Evolutionary conservation across 176 grass and related monocot species (phyloP), one percentile per base, ranked within the genome.

Genomic region (Phoenix roebelenii): DNA sequence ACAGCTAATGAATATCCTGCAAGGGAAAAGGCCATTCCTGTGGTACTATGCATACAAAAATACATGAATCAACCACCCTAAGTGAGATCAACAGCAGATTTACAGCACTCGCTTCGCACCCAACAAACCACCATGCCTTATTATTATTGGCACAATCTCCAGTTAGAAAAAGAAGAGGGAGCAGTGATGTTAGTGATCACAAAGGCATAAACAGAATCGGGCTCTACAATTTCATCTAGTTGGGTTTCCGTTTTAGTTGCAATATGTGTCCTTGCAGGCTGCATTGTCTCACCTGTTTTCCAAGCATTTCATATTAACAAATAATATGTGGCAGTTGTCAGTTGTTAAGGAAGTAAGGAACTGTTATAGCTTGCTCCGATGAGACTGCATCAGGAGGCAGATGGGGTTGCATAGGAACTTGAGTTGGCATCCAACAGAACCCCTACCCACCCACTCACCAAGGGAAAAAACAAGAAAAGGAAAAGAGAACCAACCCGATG

Each of bases 191-290:
- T 60, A 60, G 58, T 19, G 25, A 30, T 60, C 58, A 60, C 35
- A 44, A 44, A 12, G 35, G 35, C 35, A 32, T 26, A 24, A 71
- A 76, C 60, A 83, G 18, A 62, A 60, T 72, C 60, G 81, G 81
- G 71, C 18, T 15, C 73, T 88, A 88, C 24, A 55, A 68, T 65
- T 58, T 68, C 74, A 66, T 77, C 23, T 44, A 44, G 57, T 50
- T 82, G 48, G 64, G 52, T 59, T 58, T 83, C 55, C 78, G 58
- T 77, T 61, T 76, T 67, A 61, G 72, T 77, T 95, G 89, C 77
- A 83, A 77, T 77, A 81, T 76, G 23, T 95, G 89, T n/a, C 89
- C 89, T 61, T 89, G 82, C 53, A 95, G 76, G 74, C 89, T 95
- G 72, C 82, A 95, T 75, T 75, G 71, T 48, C 85, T 98, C 25